Conservation (phyloP, 2,329 filamentous ascomycete species). For the Dissoconium aciculare region DNA sequence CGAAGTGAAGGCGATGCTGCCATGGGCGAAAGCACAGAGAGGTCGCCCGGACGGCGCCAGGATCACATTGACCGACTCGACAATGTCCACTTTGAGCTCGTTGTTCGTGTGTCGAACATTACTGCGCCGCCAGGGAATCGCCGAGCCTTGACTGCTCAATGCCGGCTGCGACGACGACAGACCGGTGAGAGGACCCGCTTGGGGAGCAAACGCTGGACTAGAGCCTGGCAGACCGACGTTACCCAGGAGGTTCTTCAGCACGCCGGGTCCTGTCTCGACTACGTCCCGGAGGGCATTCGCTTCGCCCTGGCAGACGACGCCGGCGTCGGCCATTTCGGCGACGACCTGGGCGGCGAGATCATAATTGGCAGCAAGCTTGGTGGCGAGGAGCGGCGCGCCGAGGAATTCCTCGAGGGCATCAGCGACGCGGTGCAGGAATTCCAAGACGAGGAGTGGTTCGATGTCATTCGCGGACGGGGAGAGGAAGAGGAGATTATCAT, state of each 20-base stretch:
- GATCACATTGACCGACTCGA: slow-evolving; percentile 77
- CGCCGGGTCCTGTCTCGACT: slow-evolving; percentile 70
- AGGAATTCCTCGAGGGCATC: slow-evolving; percentile 92
- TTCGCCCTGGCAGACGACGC: slow-evolving; percentile 78
- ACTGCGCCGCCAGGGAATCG: slow-evolving; percentile 75
- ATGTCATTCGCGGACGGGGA: slow-evolving; percentile 73
- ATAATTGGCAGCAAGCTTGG: slow-evolving; percentile 78
- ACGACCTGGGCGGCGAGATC: slow-evolving; percentile 87
- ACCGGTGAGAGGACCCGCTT: slow-evolving; percentile 4
- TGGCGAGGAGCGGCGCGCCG: slow-evolving; percentile 68
- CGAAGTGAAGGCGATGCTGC: slow-evolving; percentile 84
- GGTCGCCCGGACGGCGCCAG: slow-evolving; percentile 81
- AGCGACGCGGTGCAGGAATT: slow-evolving; percentile 85
- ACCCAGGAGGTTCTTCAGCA: slow-evolving; percentile 76
- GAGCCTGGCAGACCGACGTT: slow-evolving; percentile 65
- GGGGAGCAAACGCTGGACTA: slow-evolving; percentile 14
- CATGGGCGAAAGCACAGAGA: slow-evolving; percentile 73
- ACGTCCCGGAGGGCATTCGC: slow-evolving; percentile 82
- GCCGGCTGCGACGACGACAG: too few relatives aligned
- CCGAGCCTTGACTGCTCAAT: slow-evolving; percentile 24
- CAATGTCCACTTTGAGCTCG: slow-evolving; percentile 89
- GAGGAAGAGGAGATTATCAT: slow-evolving; percentile 75
- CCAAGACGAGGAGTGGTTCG: slow-evolving; percentile 76
- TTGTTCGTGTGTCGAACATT: slow-evolving; percentile 95
- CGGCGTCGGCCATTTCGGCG: slow-evolving; percentile 92